These are phyloP conservation scores for Azolla pinnata DNA, from an alignment of 75 land plant species.

Conservation along the genomic window DNA sequence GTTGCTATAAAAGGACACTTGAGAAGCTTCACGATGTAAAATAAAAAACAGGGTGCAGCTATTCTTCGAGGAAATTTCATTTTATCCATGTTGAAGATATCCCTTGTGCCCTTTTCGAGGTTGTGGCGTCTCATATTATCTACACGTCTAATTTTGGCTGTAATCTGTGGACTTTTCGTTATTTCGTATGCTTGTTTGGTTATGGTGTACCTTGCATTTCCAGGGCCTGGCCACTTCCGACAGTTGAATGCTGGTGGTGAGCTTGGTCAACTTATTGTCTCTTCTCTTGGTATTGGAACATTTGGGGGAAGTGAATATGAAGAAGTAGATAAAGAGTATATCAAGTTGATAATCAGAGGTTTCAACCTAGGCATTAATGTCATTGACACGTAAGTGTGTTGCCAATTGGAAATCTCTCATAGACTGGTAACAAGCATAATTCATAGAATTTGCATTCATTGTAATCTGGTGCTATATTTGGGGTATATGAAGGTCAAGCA, in stretches of 20 bases:
- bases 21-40: no score
- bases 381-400: conserved; percentile 11
- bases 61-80: no score
- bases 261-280: conserved; percentile 5
- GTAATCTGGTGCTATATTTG: no score
- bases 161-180: neutral
- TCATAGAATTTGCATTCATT: no score
- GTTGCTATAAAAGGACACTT: no score
- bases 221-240: conserved; percentile 8
- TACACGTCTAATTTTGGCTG: neutral
- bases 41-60: no score
- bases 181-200: no score
- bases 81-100: no score
- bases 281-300: conserved; percentile 13
- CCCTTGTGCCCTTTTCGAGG: no score
- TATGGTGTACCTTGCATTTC: neutral
- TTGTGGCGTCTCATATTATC: neutral
- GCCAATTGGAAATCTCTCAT: no score
- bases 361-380: conserved; percentile 9
- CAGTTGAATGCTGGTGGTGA: conserved; percentile 7
- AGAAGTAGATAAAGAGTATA: conserved; percentile 7
- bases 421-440: no score
- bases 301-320: conserved; percentile 8
- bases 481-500: conserved; percentile 16
- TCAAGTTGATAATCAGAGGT: neutral